Base-by-base conservation (phyloP, 768 basidiomycete genomes). In the Cytidiella melzeri region DNA sequence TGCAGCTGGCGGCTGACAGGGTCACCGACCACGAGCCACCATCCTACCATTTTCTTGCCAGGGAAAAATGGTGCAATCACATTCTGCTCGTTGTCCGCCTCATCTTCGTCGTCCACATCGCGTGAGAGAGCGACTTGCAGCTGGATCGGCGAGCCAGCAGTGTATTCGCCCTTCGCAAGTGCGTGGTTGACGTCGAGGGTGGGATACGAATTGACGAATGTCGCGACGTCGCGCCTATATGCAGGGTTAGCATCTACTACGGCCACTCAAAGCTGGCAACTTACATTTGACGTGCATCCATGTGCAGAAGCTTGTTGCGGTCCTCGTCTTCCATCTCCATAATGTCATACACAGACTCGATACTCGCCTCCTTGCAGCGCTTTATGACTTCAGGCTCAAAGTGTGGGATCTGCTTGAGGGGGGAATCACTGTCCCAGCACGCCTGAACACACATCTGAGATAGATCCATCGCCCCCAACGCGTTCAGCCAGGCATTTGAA, bases 371-470 rank as follows among this genome's bases (percentile, higher is more conserved):
- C 62, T 87, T 87, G 72, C 93, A 97, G 9, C 93, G 81, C 60
- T 82, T 79, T 62, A 98, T 72, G 38, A 87, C 90, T 46, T 95
- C 91, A 5, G 82, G 68, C 57, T 95, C 92, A 67, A 98, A 99
- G 67, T 96, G 93, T 9, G 96, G 96, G 38, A 99, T 86, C 65
- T 99, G 95, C 62, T 89, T 92, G 57, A 98, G 68, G 0, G 94
- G 93, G 30, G 90, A 92, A 66, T 99, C 96, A 9, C 83, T 86
- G 63, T 99, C 95, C 96, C 96, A 98, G 68, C 95, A 83, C 0
- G 88, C 92, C 65, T 98, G 96, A 4, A 97, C 91, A 66, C 92
- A 94, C 95, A 98, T 98, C 67, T 98, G 96, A 7, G 90, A 90
- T 41, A 98, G 68, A 67, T 99, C 95, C 96, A 98, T 98, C 0